Evolutionary conservation across 2,329 filamentous ascomycete species (phyloP).

Genomic region (Nannizzia gypsea): DNA sequence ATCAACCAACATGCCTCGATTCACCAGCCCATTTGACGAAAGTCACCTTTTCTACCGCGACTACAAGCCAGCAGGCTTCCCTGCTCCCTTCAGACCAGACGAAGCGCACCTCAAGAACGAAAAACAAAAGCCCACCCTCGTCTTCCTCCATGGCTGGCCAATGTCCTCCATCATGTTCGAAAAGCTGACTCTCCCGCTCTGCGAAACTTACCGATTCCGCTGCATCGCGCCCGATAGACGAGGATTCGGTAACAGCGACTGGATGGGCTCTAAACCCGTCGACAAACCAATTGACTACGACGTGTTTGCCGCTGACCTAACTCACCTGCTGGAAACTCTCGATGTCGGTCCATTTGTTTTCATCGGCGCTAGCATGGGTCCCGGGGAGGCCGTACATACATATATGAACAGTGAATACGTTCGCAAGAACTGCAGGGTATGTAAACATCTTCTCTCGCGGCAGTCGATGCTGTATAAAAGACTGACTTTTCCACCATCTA

Average conservation of each 20-base stretch:
- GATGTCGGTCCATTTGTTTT: slow-evolving; percentile 19
- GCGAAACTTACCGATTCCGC: slow-evolving; percentile 20
- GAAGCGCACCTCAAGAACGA: slow-evolving; percentile 6
- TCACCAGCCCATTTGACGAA: slow-evolving; percentile 16
- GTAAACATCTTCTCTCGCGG: slow-evolving; percentile 2
- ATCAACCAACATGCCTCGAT: slow-evolving; percentile 16
- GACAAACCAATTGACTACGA: slow-evolving; percentile 18
- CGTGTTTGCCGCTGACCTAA: slow-evolving; percentile 21
- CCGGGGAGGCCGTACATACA: slow-evolving; percentile 20
- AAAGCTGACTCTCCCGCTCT: slow-evolving; percentile 19
- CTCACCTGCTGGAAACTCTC: slow-evolving; percentile 16
- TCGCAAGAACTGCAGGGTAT: slow-evolving; percentile 16
- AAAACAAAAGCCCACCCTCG: slow-evolving; percentile 14
- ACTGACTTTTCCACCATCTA: neutral
- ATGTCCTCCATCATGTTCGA: slow-evolving; percentile 23
- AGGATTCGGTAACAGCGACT: slow-evolving; percentile 24
- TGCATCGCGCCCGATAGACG: slow-evolving; percentile 23
- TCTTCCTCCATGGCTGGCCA: slow-evolving; percentile 25
- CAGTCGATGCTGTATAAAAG: neutral
- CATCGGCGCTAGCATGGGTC: slow-evolving; percentile 22
- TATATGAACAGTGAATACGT: slow-evolving; percentile 17
- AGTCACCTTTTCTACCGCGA: slow-evolving; percentile 18
- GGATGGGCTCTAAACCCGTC: slow-evolving; percentile 15
- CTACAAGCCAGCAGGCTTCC: slow-evolving; percentile 16
- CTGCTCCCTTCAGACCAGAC: slow-evolving; percentile 10